A percentile compares a stretch with the other conserved stretches of the same genome.
These are phyloP conservation scores for Anisodus tanguticus DNA, from an alignment of 257 asterid genomes.

Conservation along the genomic window DNA sequence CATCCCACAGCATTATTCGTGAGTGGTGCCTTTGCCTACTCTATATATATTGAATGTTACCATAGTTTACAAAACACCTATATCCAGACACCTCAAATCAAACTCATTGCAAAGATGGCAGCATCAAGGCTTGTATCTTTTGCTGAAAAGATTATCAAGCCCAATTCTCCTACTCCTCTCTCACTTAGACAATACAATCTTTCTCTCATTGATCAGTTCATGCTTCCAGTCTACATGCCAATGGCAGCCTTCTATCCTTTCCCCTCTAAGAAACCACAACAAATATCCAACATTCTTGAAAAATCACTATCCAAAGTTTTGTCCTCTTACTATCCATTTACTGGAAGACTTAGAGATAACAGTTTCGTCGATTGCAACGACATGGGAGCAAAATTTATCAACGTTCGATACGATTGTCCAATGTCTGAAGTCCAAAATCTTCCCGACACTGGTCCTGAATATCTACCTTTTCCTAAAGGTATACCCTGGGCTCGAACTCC, in stretches of 20 bases:
- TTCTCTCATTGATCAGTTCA: conserved; percentile 1
- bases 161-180: background rate
- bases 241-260: conserved; percentile 15
- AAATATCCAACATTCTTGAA: conserved; percentile 1
- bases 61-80: background rate
- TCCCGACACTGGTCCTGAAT: background rate
- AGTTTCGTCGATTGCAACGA: conserved; percentile 18
- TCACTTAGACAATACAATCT: background rate
- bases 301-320: conserved; percentile 23
- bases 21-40: background rate
- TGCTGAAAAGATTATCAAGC: background rate
- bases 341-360: conserved; percentile 27
- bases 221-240: conserved; percentile 7
- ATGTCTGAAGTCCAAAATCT: conserved; percentile 6
- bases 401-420: background rate
- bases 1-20: no score
- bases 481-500: background rate
- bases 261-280: background rate
- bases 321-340: conserved; percentile 32
- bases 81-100: background rate
- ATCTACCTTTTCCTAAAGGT: conserved; percentile 1
- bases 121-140: background rate
- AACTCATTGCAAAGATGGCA: background rate
- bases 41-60: background rate
- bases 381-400: background rate